Evolutionary conservation across 225 moss, liverwort and hornwort species (phyloP).

Genomic region (Bryum argenteum): DNA sequence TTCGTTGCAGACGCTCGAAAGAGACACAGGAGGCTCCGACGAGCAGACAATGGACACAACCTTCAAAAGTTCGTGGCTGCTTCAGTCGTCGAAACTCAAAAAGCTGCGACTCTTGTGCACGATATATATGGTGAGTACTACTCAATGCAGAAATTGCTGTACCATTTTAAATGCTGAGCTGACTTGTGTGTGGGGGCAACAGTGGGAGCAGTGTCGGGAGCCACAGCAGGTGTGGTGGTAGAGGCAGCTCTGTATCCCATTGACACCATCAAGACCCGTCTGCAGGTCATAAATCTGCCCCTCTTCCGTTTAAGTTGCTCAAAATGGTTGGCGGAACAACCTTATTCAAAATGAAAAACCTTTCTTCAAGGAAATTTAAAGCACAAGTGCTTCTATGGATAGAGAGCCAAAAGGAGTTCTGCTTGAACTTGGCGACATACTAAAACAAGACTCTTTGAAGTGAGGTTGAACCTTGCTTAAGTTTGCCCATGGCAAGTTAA

Average conservation of each 20-base stretch:
- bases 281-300: conserved; percentile 58
- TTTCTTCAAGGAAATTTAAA: too few relatives aligned
- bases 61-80: conserved; percentile 27
- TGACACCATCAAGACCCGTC: conserved; percentile 93
- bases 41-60: background rate
- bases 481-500: too few relatives aligned
- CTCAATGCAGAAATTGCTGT: too few relatives aligned
- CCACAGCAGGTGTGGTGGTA: conserved; percentile 76
- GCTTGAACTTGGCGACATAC: too few relatives aligned
- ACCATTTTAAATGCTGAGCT: background rate
- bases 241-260: conserved; percentile 83
- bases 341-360: too few relatives aligned
- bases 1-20: conserved; percentile 24
- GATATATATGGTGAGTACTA: conserved; percentile 30
- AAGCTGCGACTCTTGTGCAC: conserved; percentile 33
- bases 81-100: conserved; percentile 30
- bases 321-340: too few relatives aligned
- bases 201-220: conserved; percentile 87
- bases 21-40: conserved; percentile 17
- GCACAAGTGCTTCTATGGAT: too few relatives aligned
- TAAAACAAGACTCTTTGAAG: too few relatives aligned
- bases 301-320: background rate
- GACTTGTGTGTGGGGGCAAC: conserved; percentile 18
- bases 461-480: too few relatives aligned
- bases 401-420: too few relatives aligned